Evolutionary conservation across 768 basidiomycete genomes (phyloP).

Genomic region (Leccinum broughii): DNA sequence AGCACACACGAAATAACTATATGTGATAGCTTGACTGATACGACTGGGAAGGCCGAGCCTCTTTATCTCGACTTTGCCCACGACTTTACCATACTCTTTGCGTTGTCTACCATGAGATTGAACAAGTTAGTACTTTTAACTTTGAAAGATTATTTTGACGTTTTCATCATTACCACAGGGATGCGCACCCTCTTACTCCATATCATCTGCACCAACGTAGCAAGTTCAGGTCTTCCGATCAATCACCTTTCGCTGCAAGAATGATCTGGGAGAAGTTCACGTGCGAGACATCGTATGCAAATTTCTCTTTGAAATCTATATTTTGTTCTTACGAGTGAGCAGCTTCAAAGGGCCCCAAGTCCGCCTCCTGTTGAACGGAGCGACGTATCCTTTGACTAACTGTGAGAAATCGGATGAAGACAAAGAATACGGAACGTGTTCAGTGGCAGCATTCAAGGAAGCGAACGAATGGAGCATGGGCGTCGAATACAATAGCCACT

Average conservation of each 20-base stretch:
- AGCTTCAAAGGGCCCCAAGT: slow-evolving; percentile 40
- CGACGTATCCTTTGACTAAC: slow-evolving; percentile 37
- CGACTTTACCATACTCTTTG: slow-evolving; percentile 39
- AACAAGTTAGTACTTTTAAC: slow-evolving; percentile 30
- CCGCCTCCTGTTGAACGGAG: slow-evolving; percentile 41
- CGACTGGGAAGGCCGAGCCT: slow-evolving; percentile 28
- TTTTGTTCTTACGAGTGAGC: slow-evolving; percentile 1
- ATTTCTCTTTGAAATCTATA: background rate
- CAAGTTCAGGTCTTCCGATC: slow-evolving; percentile 38
- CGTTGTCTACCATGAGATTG: slow-evolving; percentile 38
- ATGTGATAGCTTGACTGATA: slow-evolving; percentile 32
- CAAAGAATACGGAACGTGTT: slow-evolving; percentile 38
- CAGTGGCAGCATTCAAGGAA: slow-evolving; percentile 34
- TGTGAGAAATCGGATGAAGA: slow-evolving; percentile 33
- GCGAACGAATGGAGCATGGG: slow-evolving; percentile 27
- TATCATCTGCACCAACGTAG: slow-evolving; percentile 27
- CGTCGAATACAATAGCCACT: slow-evolving; percentile 30
- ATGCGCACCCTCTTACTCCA: slow-evolving; percentile 31
- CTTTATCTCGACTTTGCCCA: slow-evolving; percentile 46
- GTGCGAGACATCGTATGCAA: slow-evolving; percentile 35
- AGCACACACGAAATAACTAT: background rate
- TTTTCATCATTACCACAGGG: slow-evolving; percentile 26
- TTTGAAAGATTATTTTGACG: background rate
- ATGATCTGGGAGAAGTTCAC: slow-evolving; percentile 47
- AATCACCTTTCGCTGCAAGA: slow-evolving; percentile 43